A percentile compares a stretch with the other conserved stretches of the same genome.
Conservation (phyloP, 257 asterid species). For the Ophiorrhiza pumila region DNA sequence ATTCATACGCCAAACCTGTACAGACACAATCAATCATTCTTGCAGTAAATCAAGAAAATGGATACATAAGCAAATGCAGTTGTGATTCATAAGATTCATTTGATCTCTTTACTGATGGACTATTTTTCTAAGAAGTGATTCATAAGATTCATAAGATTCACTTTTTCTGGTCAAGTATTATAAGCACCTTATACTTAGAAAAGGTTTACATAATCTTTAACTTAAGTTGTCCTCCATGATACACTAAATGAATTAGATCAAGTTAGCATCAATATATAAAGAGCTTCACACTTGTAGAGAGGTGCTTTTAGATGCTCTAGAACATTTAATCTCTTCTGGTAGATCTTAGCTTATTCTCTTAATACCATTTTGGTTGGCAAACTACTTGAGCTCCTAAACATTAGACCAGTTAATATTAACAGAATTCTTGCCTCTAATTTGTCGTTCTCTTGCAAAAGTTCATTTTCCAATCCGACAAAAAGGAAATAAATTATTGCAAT, state of each 20-base stretch:
- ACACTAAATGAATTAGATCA: background rate
- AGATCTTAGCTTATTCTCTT: background rate
- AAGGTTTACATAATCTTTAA: background rate
- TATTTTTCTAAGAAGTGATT: background rate
- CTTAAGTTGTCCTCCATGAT: background rate
- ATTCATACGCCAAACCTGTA: slow-evolving; percentile 94
- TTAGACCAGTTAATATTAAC: background rate
- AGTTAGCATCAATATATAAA: background rate
- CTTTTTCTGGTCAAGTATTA: background rate
- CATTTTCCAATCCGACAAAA: background rate
- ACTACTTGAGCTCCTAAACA: background rate
- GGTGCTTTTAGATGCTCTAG: background rate
- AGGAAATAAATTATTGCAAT: background rate
- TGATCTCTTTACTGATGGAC: background rate
- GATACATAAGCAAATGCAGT: background rate
- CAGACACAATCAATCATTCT: slow-evolving; percentile 14
- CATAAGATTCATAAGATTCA: background rate
- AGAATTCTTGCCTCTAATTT: background rate
- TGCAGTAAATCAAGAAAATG: slow-evolving; percentile 11
- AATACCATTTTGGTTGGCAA: background rate
- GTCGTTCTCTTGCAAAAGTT: background rate
- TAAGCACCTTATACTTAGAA: background rate
- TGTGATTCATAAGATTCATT: background rate
- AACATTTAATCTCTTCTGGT: background rate
- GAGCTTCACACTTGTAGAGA: background rate